Base-by-base conservation (phyloP, 768 basidiomycete species). In the Gloeophyllum trabeum region DNA sequence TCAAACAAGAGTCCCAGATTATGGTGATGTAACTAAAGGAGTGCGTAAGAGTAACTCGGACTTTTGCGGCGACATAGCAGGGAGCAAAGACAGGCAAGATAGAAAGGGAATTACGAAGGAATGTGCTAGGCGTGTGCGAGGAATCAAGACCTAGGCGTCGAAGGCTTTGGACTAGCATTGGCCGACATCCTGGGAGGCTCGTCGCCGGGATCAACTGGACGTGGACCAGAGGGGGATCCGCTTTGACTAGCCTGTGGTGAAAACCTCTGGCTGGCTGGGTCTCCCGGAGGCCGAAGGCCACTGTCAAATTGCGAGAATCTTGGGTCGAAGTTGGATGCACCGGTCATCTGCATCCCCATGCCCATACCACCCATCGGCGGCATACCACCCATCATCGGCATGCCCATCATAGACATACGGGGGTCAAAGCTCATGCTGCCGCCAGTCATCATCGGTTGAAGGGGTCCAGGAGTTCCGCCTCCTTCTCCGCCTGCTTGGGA, bases 401-500 rank as follows among this genome's bases (percentile, higher is more conserved):
- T 78, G 16, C 75, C 69, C 75, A 79, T 82, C 81, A 84, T 84
- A 46, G 83, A 84, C 80, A 85, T 81, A 26, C 82, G 72, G 45
- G 84, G 84, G 58, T 85, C 82, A 48, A 74, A 81, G 44, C 54
- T 61, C 67, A 71, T 73, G 22, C 64, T 66, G 18, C 57, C 61
- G 12, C 74, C 76, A 6, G 74, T 69, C 76, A 79, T 75, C 63
- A 73, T 71, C 14, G 75, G 76, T 41, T 69, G 68, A 47, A 73
- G 54, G 35, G 64, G 63, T 21, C 56, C 51, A 3, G 50, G 61
- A 24, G 59, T 53, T 38, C 60, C 65, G n/a, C 63, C 70, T 45
- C 67, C 73, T 5, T 71, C 72, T 3, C 72, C 81, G n/a, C 76
- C 79, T 30, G 67, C 64, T 47, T 84, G 81, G 3, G 80, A 82